Conservation (phyloP, 192 early-diverging fungal genomes). For the Coemansia sp. region DNA sequence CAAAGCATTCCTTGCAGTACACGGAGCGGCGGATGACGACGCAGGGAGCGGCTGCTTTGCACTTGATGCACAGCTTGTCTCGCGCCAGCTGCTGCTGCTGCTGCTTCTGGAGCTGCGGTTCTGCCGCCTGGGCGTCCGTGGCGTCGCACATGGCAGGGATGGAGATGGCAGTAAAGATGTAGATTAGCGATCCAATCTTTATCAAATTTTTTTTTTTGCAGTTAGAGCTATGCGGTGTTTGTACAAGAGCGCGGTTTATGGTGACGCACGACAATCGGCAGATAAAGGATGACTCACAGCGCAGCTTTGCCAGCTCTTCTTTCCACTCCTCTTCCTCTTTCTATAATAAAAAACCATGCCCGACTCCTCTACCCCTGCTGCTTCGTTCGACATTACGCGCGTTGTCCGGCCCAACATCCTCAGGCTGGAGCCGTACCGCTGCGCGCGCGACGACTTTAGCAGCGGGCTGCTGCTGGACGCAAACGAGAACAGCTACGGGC, state of each 20-base stretch:
- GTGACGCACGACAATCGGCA: not conserved
- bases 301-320: no score
- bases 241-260: not conserved
- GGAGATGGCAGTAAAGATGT: not conserved
- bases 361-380: conserved; percentile 4
- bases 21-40: conserved; percentile 69
- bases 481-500: conserved; percentile 97
- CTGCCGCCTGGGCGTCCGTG: not conserved
- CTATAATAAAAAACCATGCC: conserved; percentile 16
- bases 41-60: conserved; percentile 68
- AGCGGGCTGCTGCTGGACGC: conserved; percentile 96
- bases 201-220: no score
- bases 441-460: conserved; percentile 97
- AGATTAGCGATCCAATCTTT: no score
- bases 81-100: not conserved
- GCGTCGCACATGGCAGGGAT: conserved; percentile 15
- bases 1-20: conserved; percentile 87
- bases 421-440: conserved; percentile 88
- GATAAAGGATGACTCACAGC: no score
- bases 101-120: not conserved
- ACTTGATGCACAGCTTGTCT: conserved; percentile 68
- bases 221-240: not conserved
- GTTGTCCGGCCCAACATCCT: conserved; percentile 84
- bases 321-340: conserved; percentile 2
- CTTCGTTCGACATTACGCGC: conserved; percentile 63